Base-by-base conservation (phyloP, 1,284 basidiomycete genomes). In the Puccinia polysora region DNA sequence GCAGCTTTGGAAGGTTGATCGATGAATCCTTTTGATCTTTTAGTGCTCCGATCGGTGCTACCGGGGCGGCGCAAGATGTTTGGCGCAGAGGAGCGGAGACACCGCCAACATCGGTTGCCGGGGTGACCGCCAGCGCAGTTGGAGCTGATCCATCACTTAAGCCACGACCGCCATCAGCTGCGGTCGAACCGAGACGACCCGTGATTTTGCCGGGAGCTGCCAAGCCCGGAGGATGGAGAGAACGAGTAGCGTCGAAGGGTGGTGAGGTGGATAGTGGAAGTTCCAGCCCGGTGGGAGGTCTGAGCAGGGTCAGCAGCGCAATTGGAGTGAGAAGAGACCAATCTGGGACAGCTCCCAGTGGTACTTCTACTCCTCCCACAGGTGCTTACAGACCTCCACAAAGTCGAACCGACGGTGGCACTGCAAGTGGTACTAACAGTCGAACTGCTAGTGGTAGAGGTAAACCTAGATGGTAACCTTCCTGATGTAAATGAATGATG, bases 161-260 rank as follows among this genome's bases (percentile, higher is more conserved):
- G n/a, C n/a, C n/a, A n/a, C n/a, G n/a, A n/a, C 50, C 52, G 34
- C 7, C 32, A 10, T 20, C 49, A 30, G 6, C 36, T 38, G 20
- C 30, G 32, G 32, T 34, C n/a, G 68, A 52, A 36, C 15, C 20
- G 7, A 40, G 28, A 10, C 45, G 49, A 10, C 68, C 49, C 14
- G n/a, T 25, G 50, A 68, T 45, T 23, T 43, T 68, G 18, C 38
- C 68, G 4, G 59, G 58, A 2, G 58, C 50, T 4, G 50, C 58
- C 18, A 62, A 53, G 49, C 45, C 58, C 30, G 68, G 68, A 14
- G 68, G 68, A 10, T 71, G 68, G 68, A 59, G 68, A 63, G 67
- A 59, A 5, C 55, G 65, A 47, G 0, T 45, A 25, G 55, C 55
- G 25, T n/a, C 15, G 28, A 40, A 58, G 38, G 68, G 34, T 49